Conservation (phyloP, 495 filamentous ascomycete genomes). For the Rostrohypoxylon terebratum region DNA sequence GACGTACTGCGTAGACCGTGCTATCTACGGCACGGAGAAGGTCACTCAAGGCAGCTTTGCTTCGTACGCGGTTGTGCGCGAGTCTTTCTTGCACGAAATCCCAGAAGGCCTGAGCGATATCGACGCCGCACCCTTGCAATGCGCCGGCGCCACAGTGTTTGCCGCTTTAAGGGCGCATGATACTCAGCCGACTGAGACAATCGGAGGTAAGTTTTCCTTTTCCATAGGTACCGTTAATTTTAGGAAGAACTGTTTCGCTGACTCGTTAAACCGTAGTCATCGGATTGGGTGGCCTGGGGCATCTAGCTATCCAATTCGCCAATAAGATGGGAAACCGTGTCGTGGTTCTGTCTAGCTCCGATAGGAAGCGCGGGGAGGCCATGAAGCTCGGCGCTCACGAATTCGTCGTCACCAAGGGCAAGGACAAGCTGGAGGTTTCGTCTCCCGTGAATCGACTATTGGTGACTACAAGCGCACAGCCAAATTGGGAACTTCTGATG, state of each 20-base stretch:
- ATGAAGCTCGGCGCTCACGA: conserved; percentile 66
- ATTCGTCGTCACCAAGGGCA: conserved; percentile 62
- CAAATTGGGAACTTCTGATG: conserved; percentile 51
- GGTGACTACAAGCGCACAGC: conserved; percentile 51
- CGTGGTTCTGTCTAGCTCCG: conserved; percentile 64
- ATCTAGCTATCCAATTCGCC: conserved; percentile 71
- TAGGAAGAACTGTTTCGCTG: not conserved
- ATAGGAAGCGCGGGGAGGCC: conserved; percentile 67
- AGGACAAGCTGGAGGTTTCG: conserved; percentile 44
- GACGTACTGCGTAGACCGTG: conserved; percentile 43
- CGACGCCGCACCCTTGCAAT: conserved; percentile 67
- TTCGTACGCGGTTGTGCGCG: conserved; percentile 45
- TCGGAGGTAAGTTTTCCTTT: conserved; percentile 31
- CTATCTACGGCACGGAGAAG: conserved; percentile 32
- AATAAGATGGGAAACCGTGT: conserved; percentile 69
- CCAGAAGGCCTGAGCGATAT: conserved; percentile 55
- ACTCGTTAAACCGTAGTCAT: conserved; percentile 61
- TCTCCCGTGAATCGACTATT: conserved; percentile 51
- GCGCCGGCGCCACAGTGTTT: conserved; percentile 70
- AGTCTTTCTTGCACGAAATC: conserved; percentile 55
- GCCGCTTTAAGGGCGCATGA: conserved; percentile 50
- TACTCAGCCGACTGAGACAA: conserved; percentile 26
- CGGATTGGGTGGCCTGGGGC: conserved; percentile 70
- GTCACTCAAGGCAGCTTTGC: conserved; percentile 41
- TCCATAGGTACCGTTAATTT: not conserved